Conservation (phyloP, 176 grass and related monocot species). For the Cenchrus fungigraminus region DNA sequence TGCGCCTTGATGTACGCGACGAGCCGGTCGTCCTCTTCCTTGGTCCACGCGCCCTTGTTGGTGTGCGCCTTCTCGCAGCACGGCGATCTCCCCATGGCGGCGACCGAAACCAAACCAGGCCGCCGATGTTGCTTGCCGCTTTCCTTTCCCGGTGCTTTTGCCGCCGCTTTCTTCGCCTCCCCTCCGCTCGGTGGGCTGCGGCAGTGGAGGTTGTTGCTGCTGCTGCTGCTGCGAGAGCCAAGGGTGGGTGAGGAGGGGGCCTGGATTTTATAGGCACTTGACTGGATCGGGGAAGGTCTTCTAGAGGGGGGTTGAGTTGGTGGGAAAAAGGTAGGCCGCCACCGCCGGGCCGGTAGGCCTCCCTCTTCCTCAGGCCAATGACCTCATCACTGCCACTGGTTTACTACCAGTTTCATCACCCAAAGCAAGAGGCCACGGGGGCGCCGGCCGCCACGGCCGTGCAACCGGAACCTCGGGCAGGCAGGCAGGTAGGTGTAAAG, state of each 20-base stretch:
- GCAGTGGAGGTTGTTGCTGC: constrained; percentile 50
- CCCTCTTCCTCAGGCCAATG: constrained; percentile 49
- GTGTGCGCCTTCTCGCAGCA: constrained; percentile 99
- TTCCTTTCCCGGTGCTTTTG: constrained; percentile 22
- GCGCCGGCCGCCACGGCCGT: neutral
- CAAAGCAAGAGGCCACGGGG: neutral
- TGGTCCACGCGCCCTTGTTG: constrained; percentile 95
- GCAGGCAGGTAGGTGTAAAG: constrained; percentile 77
- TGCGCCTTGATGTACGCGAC: constrained; percentile 75
- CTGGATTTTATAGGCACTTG: constrained; percentile 64
- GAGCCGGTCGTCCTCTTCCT: constrained; percentile 92
- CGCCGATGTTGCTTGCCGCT: neutral
- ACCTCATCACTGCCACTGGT: constrained; percentile 58
- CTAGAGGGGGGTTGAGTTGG: constrained; percentile 75
- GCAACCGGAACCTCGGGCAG: constrained; percentile 15
- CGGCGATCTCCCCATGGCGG: constrained; percentile 82
- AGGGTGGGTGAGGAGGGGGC: constrained; percentile 35
- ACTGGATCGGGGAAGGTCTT: constrained; percentile 54
- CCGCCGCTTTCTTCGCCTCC: neutral
- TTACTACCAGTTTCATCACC: constrained; percentile 45
- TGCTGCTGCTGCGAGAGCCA: constrained; percentile 14
- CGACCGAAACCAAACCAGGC: neutral
- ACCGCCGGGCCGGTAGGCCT: constrained; percentile 52
- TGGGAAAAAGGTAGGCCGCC: constrained; percentile 55
- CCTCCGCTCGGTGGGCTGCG: constrained; percentile 2